A percentile compares a stretch with the other conserved stretches of the same genome.
phyloP scores from a whole-genome alignment of 2,329 filamentous ascomycete genomes.

The Ophiostoma quercus region DNA sequence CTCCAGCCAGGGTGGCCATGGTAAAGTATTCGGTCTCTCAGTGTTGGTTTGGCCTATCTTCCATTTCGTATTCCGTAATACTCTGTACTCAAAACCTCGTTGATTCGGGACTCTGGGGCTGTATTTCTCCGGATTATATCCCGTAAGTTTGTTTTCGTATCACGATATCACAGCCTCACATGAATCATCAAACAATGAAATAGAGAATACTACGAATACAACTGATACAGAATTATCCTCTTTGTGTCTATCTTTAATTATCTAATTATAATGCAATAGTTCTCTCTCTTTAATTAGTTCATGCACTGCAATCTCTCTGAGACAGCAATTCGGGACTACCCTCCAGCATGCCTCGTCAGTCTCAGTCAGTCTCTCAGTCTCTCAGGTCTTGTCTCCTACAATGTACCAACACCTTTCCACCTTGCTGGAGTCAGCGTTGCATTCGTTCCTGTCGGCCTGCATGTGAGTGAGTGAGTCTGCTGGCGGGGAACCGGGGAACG shows the following conservation, averaged over 20 bases:
- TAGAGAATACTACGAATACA: too few relatives aligned
- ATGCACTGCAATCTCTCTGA: conserved; percentile 3
- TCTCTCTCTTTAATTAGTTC: neutral
- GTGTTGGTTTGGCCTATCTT: neutral
- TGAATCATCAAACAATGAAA: too few relatives aligned
- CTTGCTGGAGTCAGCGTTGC: neutral
- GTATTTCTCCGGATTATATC: too few relatives aligned
- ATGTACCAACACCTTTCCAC: neutral
- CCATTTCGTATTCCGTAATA: neutral
- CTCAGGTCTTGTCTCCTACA: too few relatives aligned
- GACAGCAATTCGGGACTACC: conserved; percentile 3
- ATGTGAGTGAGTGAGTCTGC: neutral
- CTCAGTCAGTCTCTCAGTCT: too few relatives aligned
- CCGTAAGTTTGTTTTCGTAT: too few relatives aligned
- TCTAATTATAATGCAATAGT: too few relatives aligned
- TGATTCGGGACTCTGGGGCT: too few relatives aligned
- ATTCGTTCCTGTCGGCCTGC: neutral
- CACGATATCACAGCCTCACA: too few relatives aligned
- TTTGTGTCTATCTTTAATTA: too few relatives aligned
- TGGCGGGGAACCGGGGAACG: neutral
- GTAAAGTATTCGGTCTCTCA: neutral
- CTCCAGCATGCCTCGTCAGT: neutral
- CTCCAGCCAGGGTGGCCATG: conserved; percentile 13
- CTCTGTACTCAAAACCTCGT: neutral
- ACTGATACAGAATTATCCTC: too few relatives aligned